Evolutionary conservation across 345 rosid genomes (phyloP).

Genomic region (Lepidium aucheri): DNA sequence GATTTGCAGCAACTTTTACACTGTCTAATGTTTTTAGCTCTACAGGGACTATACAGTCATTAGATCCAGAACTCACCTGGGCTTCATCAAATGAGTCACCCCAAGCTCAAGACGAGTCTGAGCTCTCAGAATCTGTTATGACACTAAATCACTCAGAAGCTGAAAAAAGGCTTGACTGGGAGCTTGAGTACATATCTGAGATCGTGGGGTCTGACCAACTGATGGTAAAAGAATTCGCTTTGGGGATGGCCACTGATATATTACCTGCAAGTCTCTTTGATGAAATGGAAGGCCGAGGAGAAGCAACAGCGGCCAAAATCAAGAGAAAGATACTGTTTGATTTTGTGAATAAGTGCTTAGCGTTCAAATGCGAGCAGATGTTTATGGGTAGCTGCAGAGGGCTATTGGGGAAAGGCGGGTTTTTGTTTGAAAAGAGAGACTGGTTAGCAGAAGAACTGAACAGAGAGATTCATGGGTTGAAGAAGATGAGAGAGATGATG

Average conservation of each 20-base stretch:
- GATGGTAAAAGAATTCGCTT: conserved; percentile 34
- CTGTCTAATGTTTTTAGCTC: conserved; percentile 2
- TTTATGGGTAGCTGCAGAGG: conserved; percentile 43
- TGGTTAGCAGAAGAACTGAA: conserved; percentile 57
- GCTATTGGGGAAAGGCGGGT: conserved; percentile 27
- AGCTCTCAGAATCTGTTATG: conserved; percentile 25
- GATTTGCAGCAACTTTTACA: background rate
- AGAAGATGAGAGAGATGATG: conserved; percentile 51
- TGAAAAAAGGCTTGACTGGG: conserved; percentile 40
- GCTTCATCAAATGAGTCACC: conserved; percentile 27
- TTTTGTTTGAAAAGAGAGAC: conserved; percentile 32
- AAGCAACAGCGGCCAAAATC: conserved; percentile 39
- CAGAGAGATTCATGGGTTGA: conserved; percentile 45
- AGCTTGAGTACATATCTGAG: conserved; percentile 43
- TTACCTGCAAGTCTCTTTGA: conserved; percentile 37
- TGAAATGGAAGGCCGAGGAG: conserved; percentile 39
- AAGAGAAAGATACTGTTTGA: conserved; percentile 50
- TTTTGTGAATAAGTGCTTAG: conserved; percentile 44
- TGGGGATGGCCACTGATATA: conserved; percentile 33
- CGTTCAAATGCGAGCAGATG: conserved; percentile 22
- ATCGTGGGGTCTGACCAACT: conserved; percentile 38
- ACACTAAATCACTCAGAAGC: conserved; percentile 22
- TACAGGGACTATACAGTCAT: conserved; percentile 17
- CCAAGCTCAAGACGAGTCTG: conserved; percentile 23
- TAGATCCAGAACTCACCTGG: conserved; percentile 18